These are phyloP conservation scores for Xerocomus potaroensis DNA, from an alignment of 768 basidiomycete species.

Conservation along the genomic window DNA sequence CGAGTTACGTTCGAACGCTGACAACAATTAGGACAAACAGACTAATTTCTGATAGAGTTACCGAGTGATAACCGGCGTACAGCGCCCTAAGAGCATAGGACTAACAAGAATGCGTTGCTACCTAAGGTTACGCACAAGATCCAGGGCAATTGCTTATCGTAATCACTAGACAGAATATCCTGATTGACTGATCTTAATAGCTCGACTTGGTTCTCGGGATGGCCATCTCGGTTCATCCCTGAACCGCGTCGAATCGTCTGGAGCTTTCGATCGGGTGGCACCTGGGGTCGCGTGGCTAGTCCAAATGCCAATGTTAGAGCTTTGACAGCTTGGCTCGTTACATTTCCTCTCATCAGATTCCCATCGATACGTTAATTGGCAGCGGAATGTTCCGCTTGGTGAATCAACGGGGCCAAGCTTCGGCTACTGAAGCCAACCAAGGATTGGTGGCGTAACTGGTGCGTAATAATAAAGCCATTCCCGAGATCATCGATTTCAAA, in stretches of 20 bases:
- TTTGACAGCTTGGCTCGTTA: conserved; percentile 3
- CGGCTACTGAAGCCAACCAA: too few relatives aligned
- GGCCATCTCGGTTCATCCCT: conserved; percentile 6
- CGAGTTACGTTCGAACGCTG: too few relatives aligned
- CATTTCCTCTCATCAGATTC: neutral
- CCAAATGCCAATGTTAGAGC: conserved; percentile 11
- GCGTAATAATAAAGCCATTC: too few relatives aligned
- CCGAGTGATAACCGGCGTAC: neutral
- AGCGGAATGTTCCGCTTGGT: too few relatives aligned
- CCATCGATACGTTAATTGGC: too few relatives aligned
- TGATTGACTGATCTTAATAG: too few relatives aligned
- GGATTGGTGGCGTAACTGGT: too few relatives aligned
- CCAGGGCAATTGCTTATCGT: neutral
- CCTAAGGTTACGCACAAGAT: too few relatives aligned
- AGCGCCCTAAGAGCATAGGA: too few relatives aligned
- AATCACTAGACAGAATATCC: neutral
- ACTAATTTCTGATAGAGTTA: neutral
- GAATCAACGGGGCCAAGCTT: too few relatives aligned
- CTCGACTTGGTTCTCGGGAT: conserved; percentile 3
- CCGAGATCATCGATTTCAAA: neutral
- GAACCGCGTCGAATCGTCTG: neutral
- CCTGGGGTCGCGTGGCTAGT: conserved; percentile 1
- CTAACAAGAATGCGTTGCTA: too few relatives aligned
- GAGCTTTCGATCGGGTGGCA: neutral
- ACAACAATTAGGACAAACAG: too few relatives aligned